Base-by-base conservation (phyloP, 1,284 basidiomycete species). In the Porogramme epimiltina region DNA sequence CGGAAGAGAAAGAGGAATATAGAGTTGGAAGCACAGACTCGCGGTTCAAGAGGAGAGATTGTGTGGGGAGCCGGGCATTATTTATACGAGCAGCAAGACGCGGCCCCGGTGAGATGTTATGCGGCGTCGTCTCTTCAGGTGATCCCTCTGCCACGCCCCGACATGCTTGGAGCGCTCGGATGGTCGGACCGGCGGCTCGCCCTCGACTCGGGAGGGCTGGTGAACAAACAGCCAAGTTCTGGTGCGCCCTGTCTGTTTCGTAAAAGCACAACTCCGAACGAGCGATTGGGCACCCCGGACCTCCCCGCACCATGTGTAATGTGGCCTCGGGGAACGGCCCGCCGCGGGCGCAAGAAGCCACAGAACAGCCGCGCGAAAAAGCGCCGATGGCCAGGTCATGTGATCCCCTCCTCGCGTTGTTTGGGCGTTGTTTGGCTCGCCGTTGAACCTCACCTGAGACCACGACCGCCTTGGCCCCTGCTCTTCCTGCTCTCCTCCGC, bases 381-480 rank as follows among this genome's bases (percentile, higher is more conserved):
- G 31, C 28, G 26, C 26, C 19, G 15, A 19, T 10, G 34, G 10
- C 37, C 8, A 18, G 5, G 45, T 59, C 61, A 63, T 58, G 59
- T 61, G 59, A 58, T 42, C 28, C 16, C 10, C 28, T 26, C 45
- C 55, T 62, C 60, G 60, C 60, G 60, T 62, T 62, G 55, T 62
- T 62, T 59, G 58, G 56, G 60, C 58, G 60, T 62, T 62, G 58
- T 62, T 62, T 62, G 60, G 51, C 44, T 34, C 25, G 37, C 39
- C 53, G 47, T 57, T 58, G 49, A 60, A 57, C 51, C 44, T 53
- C 42, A 40, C 43, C 50, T 39, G 42, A 36, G 55, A 60, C 58
- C 57, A 56, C 51, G 28, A 42, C 50, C 46, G 33, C 45, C 55
- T 39, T 24, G 19, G 16, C 28, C 38, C 40, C 41, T 26, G 45